phyloP scores from a whole-genome alignment of 352 stramenopile genomes.

The Globisporangium ultimum region DNA sequence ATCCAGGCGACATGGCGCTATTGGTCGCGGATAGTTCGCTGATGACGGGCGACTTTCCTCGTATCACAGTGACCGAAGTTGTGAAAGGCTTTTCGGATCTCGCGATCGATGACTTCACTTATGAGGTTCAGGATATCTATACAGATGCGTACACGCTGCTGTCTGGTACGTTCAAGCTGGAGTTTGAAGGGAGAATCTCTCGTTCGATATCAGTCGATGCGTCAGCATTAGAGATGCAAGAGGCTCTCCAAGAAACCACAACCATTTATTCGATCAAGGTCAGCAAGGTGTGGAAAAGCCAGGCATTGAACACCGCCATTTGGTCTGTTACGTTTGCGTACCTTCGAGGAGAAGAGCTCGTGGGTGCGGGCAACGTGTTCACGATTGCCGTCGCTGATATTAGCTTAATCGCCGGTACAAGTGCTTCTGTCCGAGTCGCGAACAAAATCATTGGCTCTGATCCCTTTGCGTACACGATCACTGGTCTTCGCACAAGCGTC shows the following conservation, averaged over 20 bases:
- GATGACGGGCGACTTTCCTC: conserved; percentile 87
- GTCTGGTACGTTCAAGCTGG: conserved; percentile 83
- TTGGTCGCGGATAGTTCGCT: conserved; percentile 79
- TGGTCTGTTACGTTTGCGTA: conserved; percentile 96
- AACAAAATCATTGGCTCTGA: conserved; percentile 91
- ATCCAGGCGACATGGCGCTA: conserved; percentile 83
- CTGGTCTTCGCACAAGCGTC: conserved; percentile 40
- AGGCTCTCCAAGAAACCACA: conserved; percentile 60
- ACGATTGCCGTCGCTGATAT: conserved; percentile 58
- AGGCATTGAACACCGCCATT: conserved; percentile 52
- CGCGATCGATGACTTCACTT: conserved; percentile 90
- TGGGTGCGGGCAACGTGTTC: conserved; percentile 90
- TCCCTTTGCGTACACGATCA: conserved; percentile 74
- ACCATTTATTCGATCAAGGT: conserved; percentile 87
- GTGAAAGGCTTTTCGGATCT: conserved; percentile 82
- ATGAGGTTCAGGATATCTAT: conserved; percentile 91
- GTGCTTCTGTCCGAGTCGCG: conserved; percentile 51
- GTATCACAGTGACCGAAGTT: conserved; percentile 78
- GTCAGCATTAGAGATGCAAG: conserved; percentile 85
- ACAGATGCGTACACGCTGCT: conserved; percentile 56
- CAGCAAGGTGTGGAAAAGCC: conserved; percentile 33
- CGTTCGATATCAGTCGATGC: conserved; percentile 65
- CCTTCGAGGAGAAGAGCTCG: conserved; percentile 86
- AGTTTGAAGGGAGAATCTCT: conserved; percentile 88
- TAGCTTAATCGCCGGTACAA: conserved; percentile 57